Base-by-base conservation (phyloP, 257 asterid genomes). In the Primulina tabacum region DNA sequence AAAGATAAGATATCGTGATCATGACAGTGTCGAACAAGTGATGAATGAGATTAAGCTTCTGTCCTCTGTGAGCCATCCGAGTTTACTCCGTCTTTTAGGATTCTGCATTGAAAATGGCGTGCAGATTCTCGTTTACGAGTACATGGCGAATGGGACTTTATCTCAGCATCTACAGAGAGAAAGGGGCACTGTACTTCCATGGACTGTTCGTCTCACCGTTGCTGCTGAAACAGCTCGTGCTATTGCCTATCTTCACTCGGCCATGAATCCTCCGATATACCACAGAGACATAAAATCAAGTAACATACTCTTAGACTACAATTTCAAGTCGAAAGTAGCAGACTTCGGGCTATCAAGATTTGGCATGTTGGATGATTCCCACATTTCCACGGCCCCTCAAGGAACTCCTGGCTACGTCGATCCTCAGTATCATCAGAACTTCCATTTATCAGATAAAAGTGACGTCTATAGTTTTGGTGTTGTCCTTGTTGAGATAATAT, bases 341-440 rank as follows among this genome's bases (percentile, higher is more conserved):
- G 95, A 88, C 37, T 88, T 88, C 34, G 92, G 92, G 8, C 90
- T 86, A 58, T 88, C 95, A 2, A 79, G 95, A 77, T 80, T 83
- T 33, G 92, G 90, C 20, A 84, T 88, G 90, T 78, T 76, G 43
- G 92, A 88, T 71, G 90, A 88, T 73, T 86, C 95, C 56, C 95
- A 88, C 72, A 77, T 88, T 55, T 88, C 95, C 21, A 88, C 95
- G 0, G 90, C 92, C 10, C 92, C 95, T 37, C 95, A 88, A 73
- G 95, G 95, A 62, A 88, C 92, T 53, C 95, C 92, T 3, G 95
- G 95, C 60, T 88, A 88, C 66, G 83, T 88, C 0, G 95, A 88
- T 57, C 95, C 95, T 61, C 95, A 88, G 68, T 88, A 88, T 73
- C 95, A 88, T 62, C 92, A 86, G 73, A 88, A 84, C 75, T 88